A percentile compares a stretch with the other conserved stretches of the same genome.
Conservation (phyloP, 148 eudicot genomes). For the Dianthus caryophyllus region DNA sequence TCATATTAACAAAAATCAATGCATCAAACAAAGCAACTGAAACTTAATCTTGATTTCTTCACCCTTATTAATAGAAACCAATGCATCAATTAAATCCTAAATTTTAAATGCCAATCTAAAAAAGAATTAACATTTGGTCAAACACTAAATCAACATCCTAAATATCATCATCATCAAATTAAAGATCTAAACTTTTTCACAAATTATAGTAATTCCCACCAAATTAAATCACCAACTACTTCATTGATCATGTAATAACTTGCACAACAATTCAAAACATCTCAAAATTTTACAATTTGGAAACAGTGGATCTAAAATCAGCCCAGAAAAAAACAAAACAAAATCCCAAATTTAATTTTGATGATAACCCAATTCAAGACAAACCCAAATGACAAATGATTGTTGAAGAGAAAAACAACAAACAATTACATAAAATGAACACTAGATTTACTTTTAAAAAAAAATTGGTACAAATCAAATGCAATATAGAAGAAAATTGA, state of each 20-base stretch:
- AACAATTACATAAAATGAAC: too few species aligned
- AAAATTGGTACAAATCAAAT: too few species aligned
- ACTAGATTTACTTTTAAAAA: too few species aligned
- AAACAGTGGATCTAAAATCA: too few species aligned
- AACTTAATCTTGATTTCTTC: not conserved
- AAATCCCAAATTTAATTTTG: not conserved
- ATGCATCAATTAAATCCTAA: not conserved
- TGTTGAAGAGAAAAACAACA: too few species aligned
- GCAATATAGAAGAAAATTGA: too few species aligned
- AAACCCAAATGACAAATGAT: too few species aligned
- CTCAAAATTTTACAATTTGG: not conserved
- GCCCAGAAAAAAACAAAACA: not conserved
- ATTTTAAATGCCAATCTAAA: not conserved
- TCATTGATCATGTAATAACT: not conserved
- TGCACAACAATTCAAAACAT: too few species aligned
- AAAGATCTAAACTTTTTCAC: not conserved
- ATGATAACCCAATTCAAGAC: not conserved
- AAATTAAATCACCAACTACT: not conserved
- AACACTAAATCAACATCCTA: not conserved
- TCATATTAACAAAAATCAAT: not conserved
- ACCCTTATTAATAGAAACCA: not conserved
- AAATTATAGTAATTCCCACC: not conserved
- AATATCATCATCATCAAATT: not conserved
- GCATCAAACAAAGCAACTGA: not conserved
- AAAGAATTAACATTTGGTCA: not conserved